Evolutionary conservation across 441 rosid genomes (phyloP), one percentile per base, ranked within the genome.

Genomic region (Populus trichocarpa): DNA sequence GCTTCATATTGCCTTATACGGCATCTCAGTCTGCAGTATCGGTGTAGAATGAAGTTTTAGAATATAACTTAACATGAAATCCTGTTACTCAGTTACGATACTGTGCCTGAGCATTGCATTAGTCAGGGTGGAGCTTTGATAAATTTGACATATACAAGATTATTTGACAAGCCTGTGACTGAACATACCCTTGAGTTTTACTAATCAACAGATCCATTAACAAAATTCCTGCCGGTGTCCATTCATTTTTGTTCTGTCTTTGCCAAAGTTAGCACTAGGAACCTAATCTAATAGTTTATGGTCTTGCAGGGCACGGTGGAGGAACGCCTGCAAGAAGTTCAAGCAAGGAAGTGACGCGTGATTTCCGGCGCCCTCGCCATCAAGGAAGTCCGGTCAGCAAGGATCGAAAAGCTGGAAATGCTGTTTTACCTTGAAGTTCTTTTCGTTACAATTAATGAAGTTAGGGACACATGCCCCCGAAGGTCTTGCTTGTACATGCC

Each of bases 361-460:
- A 92, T 89, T 1, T 84, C 92, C 0, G 97, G 93, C 72, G 92
- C 97, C 77, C 84, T 89, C 6, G 87, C 93, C 0, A 91, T 86
- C 67, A 90, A 89, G 79, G 92, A 89, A 69, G 90, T 90, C 75
- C 88, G 92, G 46, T 85, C 93, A 0, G 90, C 95, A 1, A 81
- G 93, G 77, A 80, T 87, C 80, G 90, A 90, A 71, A 87, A 90
- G 75, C 91, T 87, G 26, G 85, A 91, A 70, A 87, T 87, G 90
- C 84, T 91, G 26, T 91, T 87, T 57, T 1, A 28, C 53, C 4
- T 70, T 23, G 10, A 18, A 2, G 4, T 9, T 22, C 25, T 14
- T 71, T 22, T 70, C 11, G 13, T 38, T 38, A 38, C 42, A 25
- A 25, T 65, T 22, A 12, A 12, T 61, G 8, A 61, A 61, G 65